Base-by-base conservation (phyloP, 1,284 basidiomycete species). In the Boletus semigastroideus region DNA sequence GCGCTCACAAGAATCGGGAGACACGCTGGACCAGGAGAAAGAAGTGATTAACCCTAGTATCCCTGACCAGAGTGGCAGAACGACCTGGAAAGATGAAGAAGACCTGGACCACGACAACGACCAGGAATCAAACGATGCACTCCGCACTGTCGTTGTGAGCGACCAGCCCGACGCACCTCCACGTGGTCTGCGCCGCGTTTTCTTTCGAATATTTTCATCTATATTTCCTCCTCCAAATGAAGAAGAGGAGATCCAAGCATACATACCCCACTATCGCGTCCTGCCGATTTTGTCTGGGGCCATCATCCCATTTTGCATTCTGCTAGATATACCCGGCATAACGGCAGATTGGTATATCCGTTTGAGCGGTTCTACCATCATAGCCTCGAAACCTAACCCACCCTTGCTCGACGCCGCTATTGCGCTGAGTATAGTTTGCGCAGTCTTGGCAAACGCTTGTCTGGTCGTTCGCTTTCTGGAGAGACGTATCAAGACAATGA, bases 301-400 rank as follows among this genome's bases (percentile, higher is more conserved):
- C 16, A 62, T 86, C 31, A 83, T 90, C 17, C 90, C 90, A 0
- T 90, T 92, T 61, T 79, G 83, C 14, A 90, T 94, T 53, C 74
- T 94, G 17, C 76, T 94, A 27, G 89, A 90, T 62, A 88, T 92
- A 41, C 90, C 89, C 1, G 86, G 86, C 14, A 66, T 91, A 20
- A 91, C 87, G 0, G 83, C 75, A 51, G 69, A 70, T 37, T 89
- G 87, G 87, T 87, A 87, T 60, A 77, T 86, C 48, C 75, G 74
- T 28, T 86, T 79, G 0, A 68, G 74, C n/a, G 69, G 70, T 20
- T 70, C 76, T 53, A 44, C 72, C 27, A 72, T 74, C 5, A 69
- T 86, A 5, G 78, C 84, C 31, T 75, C 69, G 2, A 74, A 72
- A 47, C 67, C 67, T 7, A 90, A 91, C 52, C 74, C 87, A 0